Conservation (phyloP, 192 early-diverging fungal species). For the Coemansia sp. region DNA sequence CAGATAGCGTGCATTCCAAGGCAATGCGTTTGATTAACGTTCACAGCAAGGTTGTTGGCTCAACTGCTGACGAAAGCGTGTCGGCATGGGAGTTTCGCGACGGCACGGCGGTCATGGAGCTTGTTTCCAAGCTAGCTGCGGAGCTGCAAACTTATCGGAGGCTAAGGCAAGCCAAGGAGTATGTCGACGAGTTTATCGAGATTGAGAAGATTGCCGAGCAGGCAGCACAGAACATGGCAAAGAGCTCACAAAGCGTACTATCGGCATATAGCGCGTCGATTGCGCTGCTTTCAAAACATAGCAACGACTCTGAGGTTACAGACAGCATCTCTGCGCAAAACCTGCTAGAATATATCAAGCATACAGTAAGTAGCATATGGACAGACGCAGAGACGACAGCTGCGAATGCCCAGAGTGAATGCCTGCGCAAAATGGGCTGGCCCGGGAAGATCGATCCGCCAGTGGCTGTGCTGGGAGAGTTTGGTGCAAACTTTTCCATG, state of each 20-base stretch:
- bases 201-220: constrained; percentile 28
- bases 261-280: constrained; percentile 20
- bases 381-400: constrained; percentile 24
- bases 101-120: constrained; percentile 37
- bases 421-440: constrained; percentile 41
- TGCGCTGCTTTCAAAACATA: constrained; percentile 15
- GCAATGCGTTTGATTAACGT: constrained; percentile 35
- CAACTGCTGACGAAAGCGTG: constrained; percentile 17
- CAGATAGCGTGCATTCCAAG: constrained; percentile 10
- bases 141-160: constrained; percentile 29
- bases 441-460: constrained; percentile 39
- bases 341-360: constrained; percentile 28
- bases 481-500: constrained; percentile 33
- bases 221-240: constrained; percentile 6
- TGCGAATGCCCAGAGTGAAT: constrained; percentile 18
- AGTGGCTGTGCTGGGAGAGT: constrained; percentile 20
- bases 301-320: neutral
- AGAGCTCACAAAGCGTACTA: constrained; percentile 22
- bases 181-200: constrained; percentile 37
- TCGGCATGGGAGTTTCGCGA: constrained; percentile 52
- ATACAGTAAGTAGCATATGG: constrained; percentile 29
- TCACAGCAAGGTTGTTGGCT: constrained; percentile 39
- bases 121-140: constrained; percentile 28
- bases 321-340: constrained; percentile 4
- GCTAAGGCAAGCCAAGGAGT: constrained; percentile 34